These are phyloP conservation scores for Protea cynaroides DNA, from an alignment of 164 flowering plant species.

Conservation along the genomic window DNA sequence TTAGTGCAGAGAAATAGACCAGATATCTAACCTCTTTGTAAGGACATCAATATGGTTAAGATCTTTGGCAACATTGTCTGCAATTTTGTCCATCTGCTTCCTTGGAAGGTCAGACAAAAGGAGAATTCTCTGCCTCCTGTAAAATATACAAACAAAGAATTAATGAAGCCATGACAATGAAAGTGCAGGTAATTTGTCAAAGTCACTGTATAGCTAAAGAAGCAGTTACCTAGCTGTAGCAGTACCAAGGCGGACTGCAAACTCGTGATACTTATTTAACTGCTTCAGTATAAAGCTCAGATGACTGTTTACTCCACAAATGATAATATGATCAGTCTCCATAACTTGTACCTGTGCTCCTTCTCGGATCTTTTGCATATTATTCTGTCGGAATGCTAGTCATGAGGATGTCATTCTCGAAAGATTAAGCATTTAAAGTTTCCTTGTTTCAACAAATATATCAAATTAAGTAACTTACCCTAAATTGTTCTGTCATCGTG, in stretches of 20 bases:
- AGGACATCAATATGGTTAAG: conserved; percentile 85
- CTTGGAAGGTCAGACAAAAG: conserved; percentile 92
- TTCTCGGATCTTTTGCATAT: conserved; percentile 91
- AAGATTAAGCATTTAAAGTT: not conserved
- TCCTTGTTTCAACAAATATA: not conserved
- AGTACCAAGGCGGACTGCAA: conserved; percentile 88
- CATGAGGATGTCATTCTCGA: conserved; percentile 13
- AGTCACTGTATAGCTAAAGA: not conserved
- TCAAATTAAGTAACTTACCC: conserved; percentile 42
- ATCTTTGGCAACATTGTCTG: conserved; percentile 75
- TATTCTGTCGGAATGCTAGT: conserved; percentile 45
- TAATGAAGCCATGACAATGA: conserved; percentile 8
- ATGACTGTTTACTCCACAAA: conserved; percentile 92
- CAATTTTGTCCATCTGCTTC: conserved; percentile 86
- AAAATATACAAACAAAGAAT: conserved; percentile 8
- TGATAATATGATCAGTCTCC: conserved; percentile 88
- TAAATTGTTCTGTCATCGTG: conserved; percentile 98
- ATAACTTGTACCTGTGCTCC: conserved; percentile 92
- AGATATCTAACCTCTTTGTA: conserved; percentile 61
- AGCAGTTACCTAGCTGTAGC: conserved; percentile 84
- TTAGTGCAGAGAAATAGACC: not conserved
- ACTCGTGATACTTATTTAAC: conserved; percentile 86
- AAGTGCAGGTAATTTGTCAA: conserved; percentile 1
- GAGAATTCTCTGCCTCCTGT: conserved; percentile 93
- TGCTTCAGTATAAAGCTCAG: conserved; percentile 82